phyloP scores from a whole-genome alignment of 2,329 filamentous ascomycete genomes.

The Sclerotinia glacialis region DNA sequence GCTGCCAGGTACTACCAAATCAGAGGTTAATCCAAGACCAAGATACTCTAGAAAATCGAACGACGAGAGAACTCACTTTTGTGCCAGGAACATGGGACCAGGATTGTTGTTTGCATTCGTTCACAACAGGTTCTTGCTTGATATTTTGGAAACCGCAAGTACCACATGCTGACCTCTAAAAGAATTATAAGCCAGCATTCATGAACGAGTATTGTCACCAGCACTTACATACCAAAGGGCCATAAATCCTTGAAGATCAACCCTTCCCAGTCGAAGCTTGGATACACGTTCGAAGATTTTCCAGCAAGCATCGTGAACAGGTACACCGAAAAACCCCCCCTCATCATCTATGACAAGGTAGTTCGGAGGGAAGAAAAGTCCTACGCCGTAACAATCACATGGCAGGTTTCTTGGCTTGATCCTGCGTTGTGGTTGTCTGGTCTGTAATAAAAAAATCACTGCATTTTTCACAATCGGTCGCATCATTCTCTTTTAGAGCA shows the following conservation, averaged over 20 bases:
- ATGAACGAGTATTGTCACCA: neutral
- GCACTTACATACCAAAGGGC: constrained; percentile 23
- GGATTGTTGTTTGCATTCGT: constrained; percentile 4
- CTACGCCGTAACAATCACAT: constrained; percentile 9
- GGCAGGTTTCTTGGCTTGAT: neutral
- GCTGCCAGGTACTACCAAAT: constrained; percentile 22
- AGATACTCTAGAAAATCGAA: no score
- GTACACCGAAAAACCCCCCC: constrained; percentile 1
- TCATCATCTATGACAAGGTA: neutral
- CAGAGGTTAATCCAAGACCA: neutral
- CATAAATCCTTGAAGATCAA: constrained; percentile 27
- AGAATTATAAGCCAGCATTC: neutral
- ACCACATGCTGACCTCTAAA: constrained; percentile 19
- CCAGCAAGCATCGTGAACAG: constrained; percentile 26
- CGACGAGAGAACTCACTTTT: constrained; percentile 3
- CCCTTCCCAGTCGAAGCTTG: constrained; percentile 19
- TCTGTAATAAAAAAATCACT: constrained; percentile 23
- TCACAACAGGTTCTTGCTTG: constrained; percentile 17
- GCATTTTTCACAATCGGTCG: constrained; percentile 17
- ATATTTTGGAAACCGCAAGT: constrained; percentile 23
- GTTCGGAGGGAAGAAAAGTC: constrained; percentile 15
- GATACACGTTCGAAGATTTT: constrained; percentile 27
- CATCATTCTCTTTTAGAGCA: constrained; percentile 10
- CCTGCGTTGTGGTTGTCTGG: constrained; percentile 12
- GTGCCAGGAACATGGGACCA: constrained; percentile 24